phyloP scores from a whole-genome alignment of 345 rosid species.

The Diplotaxis tenuifolia region DNA sequence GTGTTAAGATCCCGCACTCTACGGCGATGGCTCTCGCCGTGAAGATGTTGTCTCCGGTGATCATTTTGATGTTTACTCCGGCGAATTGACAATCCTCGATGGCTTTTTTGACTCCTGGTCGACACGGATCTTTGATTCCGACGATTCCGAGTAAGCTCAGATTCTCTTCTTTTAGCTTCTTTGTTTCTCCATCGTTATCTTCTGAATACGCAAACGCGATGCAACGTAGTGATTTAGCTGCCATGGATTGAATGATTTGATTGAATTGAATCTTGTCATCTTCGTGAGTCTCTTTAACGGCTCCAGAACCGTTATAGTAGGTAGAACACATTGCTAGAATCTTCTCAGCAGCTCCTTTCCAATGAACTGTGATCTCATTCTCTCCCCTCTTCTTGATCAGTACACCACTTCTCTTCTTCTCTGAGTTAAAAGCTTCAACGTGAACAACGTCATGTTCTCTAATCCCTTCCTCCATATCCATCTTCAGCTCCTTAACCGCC shows the following conservation, averaged over 20 bases:
- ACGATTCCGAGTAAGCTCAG: slow-evolving; percentile 61
- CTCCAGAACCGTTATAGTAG: slow-evolving; percentile 55
- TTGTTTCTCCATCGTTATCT: slow-evolving; percentile 24
- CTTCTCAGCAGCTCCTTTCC: slow-evolving; percentile 89
- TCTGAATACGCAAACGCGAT: slow-evolving; percentile 66
- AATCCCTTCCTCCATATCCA: slow-evolving; percentile 43
- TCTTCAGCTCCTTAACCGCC: slow-evolving; percentile 50
- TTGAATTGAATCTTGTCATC: slow-evolving; percentile 38
- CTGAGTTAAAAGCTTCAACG: slow-evolving; percentile 68
- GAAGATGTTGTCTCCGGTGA: slow-evolving; percentile 72
- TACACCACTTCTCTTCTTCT: slow-evolving; percentile 70
- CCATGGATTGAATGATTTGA: slow-evolving; percentile 59
- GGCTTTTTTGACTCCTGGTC: slow-evolving; percentile 60
- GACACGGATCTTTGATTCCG: slow-evolving; percentile 73
- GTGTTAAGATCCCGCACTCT: slow-evolving; percentile 65
- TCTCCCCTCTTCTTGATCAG: slow-evolving; percentile 41
- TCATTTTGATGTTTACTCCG: slow-evolving; percentile 73
- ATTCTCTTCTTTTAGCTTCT: slow-evolving; percentile 42
- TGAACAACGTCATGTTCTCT: slow-evolving; percentile 39
- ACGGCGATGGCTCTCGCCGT: slow-evolving; percentile 82
- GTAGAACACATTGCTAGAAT: slow-evolving; percentile 61
- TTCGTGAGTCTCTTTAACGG: slow-evolving; percentile 29
- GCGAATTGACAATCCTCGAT: slow-evolving; percentile 64
- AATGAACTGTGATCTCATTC: slow-evolving; percentile 52
- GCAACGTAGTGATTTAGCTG: slow-evolving; percentile 66